Percentiles rank a stretch among this genome's conserved stretches.
Evolutionary conservation across 768 basidiomycete genomes (phyloP).

Genomic region (Crepidotus variabilis): DNA sequence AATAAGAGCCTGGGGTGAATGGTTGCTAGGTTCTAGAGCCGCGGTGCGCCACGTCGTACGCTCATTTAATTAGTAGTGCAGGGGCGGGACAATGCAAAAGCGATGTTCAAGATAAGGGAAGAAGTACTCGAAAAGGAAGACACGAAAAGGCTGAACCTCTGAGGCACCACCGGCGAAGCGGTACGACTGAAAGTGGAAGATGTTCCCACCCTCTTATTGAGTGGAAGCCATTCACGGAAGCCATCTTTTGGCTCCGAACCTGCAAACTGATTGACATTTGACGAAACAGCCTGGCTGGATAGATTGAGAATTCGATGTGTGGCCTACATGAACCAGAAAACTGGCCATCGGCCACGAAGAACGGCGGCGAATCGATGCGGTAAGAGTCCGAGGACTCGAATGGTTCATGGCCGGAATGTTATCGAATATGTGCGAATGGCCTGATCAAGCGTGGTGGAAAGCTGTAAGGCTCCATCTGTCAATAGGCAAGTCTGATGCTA

Average conservation of each 20-base stretch:
- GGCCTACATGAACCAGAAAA: not conserved
- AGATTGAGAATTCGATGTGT: not conserved
- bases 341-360: not conserved
- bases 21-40: not conserved
- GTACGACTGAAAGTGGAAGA: not conserved
- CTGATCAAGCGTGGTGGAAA: too few species aligned
- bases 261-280: not conserved
- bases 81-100: not conserved
- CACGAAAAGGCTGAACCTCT: not conserved
- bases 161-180: not conserved
- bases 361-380: not conserved
- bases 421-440: too few species aligned
- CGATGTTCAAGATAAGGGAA: not conserved
- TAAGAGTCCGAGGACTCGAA: not conserved
- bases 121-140: not conserved
- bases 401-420: not conserved
- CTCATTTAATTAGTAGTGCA: not conserved
- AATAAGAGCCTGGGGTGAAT: not conserved
- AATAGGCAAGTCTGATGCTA: too few species aligned
- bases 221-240: too few species aligned
- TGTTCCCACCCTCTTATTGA: too few species aligned
- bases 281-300: not conserved
- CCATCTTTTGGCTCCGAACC: not conserved
- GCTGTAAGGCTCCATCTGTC: too few species aligned
- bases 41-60: not conserved